Percentiles rank a stretch among this genome's conserved stretches.
Conservation (phyloP, 495 filamentous ascomycete genomes). For the Lepidopterella palustris region DNA sequence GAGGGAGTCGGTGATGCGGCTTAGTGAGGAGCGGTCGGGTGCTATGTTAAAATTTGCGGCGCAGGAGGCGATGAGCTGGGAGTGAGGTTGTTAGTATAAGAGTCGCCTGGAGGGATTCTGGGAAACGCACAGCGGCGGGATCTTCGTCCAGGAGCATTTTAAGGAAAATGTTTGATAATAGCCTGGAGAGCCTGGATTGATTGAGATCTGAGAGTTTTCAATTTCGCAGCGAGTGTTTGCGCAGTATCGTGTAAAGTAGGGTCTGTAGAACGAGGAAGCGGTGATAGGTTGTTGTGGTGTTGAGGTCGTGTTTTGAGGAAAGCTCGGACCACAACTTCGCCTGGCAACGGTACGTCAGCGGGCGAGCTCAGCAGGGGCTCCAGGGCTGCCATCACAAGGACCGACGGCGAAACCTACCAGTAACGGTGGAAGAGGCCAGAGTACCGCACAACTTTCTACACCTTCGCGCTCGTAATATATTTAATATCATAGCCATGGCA, state of each 20-base stretch:
- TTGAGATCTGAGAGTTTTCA: background rate
- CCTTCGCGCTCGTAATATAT: background rate
- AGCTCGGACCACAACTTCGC: background rate
- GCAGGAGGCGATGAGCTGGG: conserved; percentile 80
- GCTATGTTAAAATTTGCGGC: conserved; percentile 90
- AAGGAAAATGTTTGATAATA: conserved; percentile 17
- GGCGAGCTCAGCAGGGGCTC: background rate
- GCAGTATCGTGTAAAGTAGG: background rate
- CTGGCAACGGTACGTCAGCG: background rate
- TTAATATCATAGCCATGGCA: conserved; percentile 16
- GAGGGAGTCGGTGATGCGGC: conserved; percentile 81
- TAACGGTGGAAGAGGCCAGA: too few species aligned
- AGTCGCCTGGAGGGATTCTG: background rate
- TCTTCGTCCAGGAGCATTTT: conserved; percentile 96
- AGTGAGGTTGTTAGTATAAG: conserved; percentile 20
- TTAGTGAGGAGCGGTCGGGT: conserved; percentile 75
- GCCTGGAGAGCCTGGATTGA: background rate
- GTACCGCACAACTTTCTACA: background rate
- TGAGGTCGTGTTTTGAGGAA: conserved; percentile 1
- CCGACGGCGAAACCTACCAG: too few species aligned
- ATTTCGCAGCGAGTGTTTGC: background rate
- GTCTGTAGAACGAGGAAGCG: background rate
- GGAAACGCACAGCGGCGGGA: conserved; percentile 62
- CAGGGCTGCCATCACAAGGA: too few species aligned
- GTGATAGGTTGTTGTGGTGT: background rate